These are phyloP conservation scores for Miscanthus lutarioriparius DNA, from an alignment of 176 grass and related monocot species.

Conservation along the genomic window DNA sequence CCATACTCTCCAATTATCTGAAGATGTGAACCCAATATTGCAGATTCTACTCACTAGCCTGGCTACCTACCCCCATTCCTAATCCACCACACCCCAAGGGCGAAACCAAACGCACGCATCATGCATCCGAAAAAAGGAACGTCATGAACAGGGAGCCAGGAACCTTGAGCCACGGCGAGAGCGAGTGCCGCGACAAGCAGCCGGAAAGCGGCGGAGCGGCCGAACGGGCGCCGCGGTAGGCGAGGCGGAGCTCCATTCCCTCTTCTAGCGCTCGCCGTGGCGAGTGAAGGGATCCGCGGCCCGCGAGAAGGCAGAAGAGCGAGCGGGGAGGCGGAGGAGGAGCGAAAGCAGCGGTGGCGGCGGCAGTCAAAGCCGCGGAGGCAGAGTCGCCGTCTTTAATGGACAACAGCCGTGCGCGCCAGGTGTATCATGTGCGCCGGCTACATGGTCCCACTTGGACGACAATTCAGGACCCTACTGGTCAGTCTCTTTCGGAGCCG, in stretches of 20 bases:
- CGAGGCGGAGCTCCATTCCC: constrained; percentile 44
- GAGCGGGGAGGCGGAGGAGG: background rate
- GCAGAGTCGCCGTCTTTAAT: background rate
- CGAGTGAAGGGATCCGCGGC: background rate
- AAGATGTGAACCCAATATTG: background rate
- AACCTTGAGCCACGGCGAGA: constrained; percentile 23
- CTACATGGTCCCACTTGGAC: too few species aligned
- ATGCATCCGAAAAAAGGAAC: background rate
- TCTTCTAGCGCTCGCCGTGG: background rate
- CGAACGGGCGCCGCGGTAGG: constrained; percentile 2
- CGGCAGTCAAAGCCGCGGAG: background rate
- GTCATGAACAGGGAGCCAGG: background rate
- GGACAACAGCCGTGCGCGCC: background rate
- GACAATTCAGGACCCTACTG: too few species aligned
- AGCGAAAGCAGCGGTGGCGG: constrained; percentile 17
- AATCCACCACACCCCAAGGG: background rate
- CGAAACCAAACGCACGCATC: background rate
- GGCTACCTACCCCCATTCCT: background rate
- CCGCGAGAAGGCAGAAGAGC: background rate
- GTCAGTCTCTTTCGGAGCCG: too few species aligned
- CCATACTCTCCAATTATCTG: background rate
- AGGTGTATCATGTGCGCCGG: too few species aligned
- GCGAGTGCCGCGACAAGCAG: background rate
- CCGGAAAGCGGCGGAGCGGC: background rate
- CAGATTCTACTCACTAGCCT: background rate